Base-by-base conservation (phyloP, 2,329 filamentous ascomycete genomes). In the Anisogramma anomala region DNA sequence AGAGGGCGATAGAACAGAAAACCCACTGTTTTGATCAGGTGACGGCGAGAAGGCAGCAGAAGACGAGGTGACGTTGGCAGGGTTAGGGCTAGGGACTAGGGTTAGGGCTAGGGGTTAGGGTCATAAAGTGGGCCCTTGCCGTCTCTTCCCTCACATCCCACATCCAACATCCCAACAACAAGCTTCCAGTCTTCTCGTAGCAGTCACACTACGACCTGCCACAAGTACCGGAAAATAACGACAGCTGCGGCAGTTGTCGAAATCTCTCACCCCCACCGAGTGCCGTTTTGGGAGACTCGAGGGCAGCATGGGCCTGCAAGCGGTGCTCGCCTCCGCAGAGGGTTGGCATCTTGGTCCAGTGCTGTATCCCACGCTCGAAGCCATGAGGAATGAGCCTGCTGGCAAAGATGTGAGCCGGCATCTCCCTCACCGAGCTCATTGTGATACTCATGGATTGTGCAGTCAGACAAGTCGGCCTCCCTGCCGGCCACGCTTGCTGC, bases 401-500 rank as follows among this genome's bases (percentile, higher is more conserved):
- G 27, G 18, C 23, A 22, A 35, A 33, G 43, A 46, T 32, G 43
- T 43, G 19, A 46, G 43, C 33, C 6, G 3, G 9, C 15, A 14
- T 25, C 13, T 15, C 18, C 20, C 13, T 26, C 19, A 32, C 20
- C 22, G 3, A 4, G 22, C 22, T 20, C 17, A 19, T 25, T 23
- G 14, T 18, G 10, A 19, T 6, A 22, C 33, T 33, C 10, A 8
- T 6, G 7, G 13, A 14, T 4, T 8, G 14, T 23, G n/a, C 41
- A 46, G 44, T 40, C 44, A 14, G 39, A 41, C 25, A 33, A 39
- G 26, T 47, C 45, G 18, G 34, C 45, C 9, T 47, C 45, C 17
- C 41, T 47, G 20, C 45, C 45, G 6, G 41, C 45, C 13, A 44
- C 44, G 26, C 18, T 47, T 22, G 41, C 47, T 14, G 48, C 48